Evolutionary conservation across 2,329 filamentous ascomycete genomes (phyloP).

Genomic region (Epichloe glyceriae): DNA sequence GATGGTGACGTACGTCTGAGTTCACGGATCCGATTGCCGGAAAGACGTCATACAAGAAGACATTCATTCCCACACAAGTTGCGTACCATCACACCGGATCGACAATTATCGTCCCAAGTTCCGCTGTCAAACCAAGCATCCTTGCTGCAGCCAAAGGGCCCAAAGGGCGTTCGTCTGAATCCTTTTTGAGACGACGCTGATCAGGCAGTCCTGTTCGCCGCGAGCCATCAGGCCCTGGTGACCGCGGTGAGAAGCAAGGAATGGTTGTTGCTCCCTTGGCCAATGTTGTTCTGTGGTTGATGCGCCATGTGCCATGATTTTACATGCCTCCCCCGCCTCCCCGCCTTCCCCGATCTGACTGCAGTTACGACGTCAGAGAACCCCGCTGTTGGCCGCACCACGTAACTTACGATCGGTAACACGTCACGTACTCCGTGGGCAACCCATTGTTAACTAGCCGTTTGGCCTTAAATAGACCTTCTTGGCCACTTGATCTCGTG

Average conservation of each 20-base stretch:
- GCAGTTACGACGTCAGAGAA: slow-evolving; percentile 3
- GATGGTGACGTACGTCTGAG: background rate
- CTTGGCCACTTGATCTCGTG: background rate
- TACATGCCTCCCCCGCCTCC: background rate
- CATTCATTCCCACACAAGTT: no score
- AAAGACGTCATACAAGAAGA: background rate
- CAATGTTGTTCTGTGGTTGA: background rate
- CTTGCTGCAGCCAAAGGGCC: background rate
- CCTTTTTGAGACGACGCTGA: background rate
- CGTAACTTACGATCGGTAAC: background rate
- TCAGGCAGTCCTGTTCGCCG: background rate
- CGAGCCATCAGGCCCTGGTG: background rate
- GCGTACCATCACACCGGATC: background rate
- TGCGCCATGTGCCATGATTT: background rate
- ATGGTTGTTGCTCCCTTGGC: background rate
- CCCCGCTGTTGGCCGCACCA: slow-evolving; percentile 2
- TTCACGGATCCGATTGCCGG: background rate
- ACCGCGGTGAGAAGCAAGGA: background rate
- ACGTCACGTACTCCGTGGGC: no score
- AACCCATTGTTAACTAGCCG: background rate
- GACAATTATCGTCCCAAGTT: background rate
- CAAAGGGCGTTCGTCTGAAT: background rate
- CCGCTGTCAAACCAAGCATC: background rate
- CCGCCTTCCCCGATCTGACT: background rate
- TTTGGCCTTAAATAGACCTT: background rate